Base-by-base conservation (phyloP, 768 basidiomycete genomes). In the Hypholoma fasciculare region DNA sequence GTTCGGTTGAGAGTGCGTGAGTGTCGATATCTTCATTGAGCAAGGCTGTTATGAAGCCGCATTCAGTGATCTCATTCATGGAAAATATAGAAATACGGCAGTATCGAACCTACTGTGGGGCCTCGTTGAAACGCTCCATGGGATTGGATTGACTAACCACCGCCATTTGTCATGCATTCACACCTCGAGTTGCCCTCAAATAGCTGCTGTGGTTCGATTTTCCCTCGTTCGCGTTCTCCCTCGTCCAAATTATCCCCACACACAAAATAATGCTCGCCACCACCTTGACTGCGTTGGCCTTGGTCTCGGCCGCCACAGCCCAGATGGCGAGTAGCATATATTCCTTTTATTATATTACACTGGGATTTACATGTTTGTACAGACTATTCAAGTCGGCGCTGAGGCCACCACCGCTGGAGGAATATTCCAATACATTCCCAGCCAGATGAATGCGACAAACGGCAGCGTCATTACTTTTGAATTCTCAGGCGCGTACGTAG, bases 381-480 rank as follows among this genome's bases (percentile, higher is more conserved):
- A 66, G 72, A 59, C 66, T 11, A 61, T 82, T 55, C 61, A 74
- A 58, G 82, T 84, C 19, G 82, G 81, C 37, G 70, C 65, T 5
- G 67, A 57, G 4, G 12, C 51, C 12, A 58, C 56, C 36, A 62
- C 67, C 20, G 46, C 58, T 0, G 77, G 77, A 1, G 76, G 78
- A 0, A 60, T 76, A 43, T 78, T 78, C 69, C 76, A 77, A 59
- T 85, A 80, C 71, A 74, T 71, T 38, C 84, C 84, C 1, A 58
- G 66, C 39, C 70, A 56, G 38, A 51, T 83, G 56, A 81, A 58
- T 23, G 82, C 78, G 8, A 60, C 73, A 12, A 73, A 76, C 19
- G 81, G 80, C 17, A 76, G 78, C 4, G 69, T 76, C 7, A 64
- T 86, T 40, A 81, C 76, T 13, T 86, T 86, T 74, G 58, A 69